phyloP scores from a whole-genome alignment of 345 rosid species.

The Citrus reticulata region DNA sequence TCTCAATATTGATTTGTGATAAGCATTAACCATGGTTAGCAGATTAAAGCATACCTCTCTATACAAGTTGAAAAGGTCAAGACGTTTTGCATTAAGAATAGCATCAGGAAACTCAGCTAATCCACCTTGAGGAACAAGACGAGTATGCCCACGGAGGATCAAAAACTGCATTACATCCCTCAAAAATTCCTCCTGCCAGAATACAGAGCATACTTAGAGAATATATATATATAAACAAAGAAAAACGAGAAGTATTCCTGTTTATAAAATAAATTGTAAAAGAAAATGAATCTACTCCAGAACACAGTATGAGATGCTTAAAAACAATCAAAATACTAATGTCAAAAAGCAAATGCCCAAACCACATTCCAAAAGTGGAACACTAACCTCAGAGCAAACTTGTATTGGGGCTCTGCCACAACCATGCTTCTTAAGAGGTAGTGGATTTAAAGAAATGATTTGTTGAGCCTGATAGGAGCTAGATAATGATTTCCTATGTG shows the following conservation, averaged over 20 bases:
- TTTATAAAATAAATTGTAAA: neutral
- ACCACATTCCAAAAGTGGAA: neutral
- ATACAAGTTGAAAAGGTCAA: conserved; percentile 93
- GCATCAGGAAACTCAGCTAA: conserved; percentile 95
- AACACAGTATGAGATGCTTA: neutral
- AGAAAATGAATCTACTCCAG: neutral
- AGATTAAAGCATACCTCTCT: conserved; percentile 65
- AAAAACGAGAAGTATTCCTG: neutral
- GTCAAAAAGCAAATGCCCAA: neutral
- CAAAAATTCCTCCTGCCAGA: conserved; percentile 88
- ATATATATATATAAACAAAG: too few relatives aligned
- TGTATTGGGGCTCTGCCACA: conserved; percentile 96
- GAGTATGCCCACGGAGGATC: conserved; percentile 84
- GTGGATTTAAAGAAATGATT: conserved; percentile 83
- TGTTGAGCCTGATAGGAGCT: conserved; percentile 90
- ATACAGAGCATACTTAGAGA: neutral
- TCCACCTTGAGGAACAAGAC: conserved; percentile 98
- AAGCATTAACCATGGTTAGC: conserved; percentile 5
- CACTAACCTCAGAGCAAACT: conserved; percentile 86
- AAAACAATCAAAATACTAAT: neutral
- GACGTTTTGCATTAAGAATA: conserved; percentile 90
- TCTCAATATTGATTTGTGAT: neutral
- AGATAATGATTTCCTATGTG: conserved; percentile 71
- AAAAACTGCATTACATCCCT: conserved; percentile 97
- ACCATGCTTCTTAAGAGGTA: conserved; percentile 95